These are phyloP conservation scores for Skeletonema tropicum DNA, from an alignment of 108 stramenopile species.

Conservation along the genomic window DNA sequence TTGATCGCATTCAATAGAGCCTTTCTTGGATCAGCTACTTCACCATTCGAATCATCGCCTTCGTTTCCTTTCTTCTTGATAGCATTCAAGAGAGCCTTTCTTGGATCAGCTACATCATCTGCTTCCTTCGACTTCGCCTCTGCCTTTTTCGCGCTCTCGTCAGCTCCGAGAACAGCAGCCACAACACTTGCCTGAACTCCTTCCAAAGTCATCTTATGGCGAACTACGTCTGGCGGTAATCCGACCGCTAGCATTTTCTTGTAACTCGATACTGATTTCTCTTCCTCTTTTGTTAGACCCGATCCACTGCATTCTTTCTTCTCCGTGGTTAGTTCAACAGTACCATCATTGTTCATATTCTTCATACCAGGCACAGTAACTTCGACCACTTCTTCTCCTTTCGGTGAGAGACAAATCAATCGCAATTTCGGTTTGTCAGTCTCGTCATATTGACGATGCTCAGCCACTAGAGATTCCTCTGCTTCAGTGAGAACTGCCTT, in stretches of 20 bases:
- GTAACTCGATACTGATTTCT: not conserved
- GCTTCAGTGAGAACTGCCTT: slow-evolving; percentile 22
- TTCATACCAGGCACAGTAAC: slow-evolving; percentile 12
- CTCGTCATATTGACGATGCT: slow-evolving; percentile 33
- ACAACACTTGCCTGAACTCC: not conserved
- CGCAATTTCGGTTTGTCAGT: slow-evolving; percentile 33
- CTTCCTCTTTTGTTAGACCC: not conserved
- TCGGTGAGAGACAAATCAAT: slow-evolving; percentile 40
- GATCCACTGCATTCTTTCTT: not conserved
- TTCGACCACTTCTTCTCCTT: slow-evolving; percentile 34
- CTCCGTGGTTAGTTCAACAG: too few relatives aligned
- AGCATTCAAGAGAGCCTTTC: slow-evolving; percentile 47
- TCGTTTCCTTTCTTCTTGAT: slow-evolving; percentile 30
- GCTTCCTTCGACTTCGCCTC: slow-evolving; percentile 31
- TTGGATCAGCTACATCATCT: slow-evolving; percentile 32
- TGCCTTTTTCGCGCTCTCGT: slow-evolving; percentile 20
- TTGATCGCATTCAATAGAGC: slow-evolving; percentile 53
- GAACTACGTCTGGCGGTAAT: not conserved
- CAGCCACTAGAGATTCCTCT: slow-evolving; percentile 35
- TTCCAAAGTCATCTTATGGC: not conserved
- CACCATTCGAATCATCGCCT: slow-evolving; percentile 39
- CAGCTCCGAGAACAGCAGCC: slow-evolving; percentile 13
- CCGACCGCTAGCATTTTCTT: slow-evolving; percentile 4
- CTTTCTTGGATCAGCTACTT: slow-evolving; percentile 39
- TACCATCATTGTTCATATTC: too few relatives aligned